These are phyloP conservation scores for Plantago major DNA, from an alignment of 257 asterid species.

Conservation along the genomic window DNA sequence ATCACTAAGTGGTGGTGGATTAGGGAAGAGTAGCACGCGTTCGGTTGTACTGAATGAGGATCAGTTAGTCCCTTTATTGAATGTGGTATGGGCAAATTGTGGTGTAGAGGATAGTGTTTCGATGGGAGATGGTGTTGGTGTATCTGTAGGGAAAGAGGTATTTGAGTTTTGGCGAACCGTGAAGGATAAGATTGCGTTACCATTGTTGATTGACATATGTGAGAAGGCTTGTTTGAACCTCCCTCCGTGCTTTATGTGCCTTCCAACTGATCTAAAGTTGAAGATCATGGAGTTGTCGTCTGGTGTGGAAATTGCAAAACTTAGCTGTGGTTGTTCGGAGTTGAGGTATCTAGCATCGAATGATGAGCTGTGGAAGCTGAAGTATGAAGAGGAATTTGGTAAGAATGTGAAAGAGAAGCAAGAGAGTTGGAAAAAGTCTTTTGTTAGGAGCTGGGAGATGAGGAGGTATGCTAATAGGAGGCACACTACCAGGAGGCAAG, in stretches of 20 bases:
- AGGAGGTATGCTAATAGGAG: constrained; percentile 23
- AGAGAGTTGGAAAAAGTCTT: constrained; percentile 61
- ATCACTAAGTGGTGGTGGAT: constrained; percentile 30
- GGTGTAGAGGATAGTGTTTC: constrained; percentile 36
- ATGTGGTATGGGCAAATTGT: constrained; percentile 81
- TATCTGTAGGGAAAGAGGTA: constrained; percentile 59
- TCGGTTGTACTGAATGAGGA: constrained; percentile 52
- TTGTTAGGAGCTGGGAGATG: constrained; percentile 34
- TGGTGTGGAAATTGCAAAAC: constrained; percentile 65
- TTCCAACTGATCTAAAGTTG: constrained; percentile 75
- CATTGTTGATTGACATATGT: constrained; percentile 75
- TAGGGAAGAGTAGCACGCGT: constrained; percentile 21
- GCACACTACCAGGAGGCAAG: constrained; percentile 17
- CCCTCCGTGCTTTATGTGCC: constrained; percentile 76
- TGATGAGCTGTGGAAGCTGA: constrained; percentile 76
- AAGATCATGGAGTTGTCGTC: constrained; percentile 58
- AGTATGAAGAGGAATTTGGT: constrained; percentile 48
- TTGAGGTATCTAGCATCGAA: constrained; percentile 52
- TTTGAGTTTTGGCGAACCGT: constrained; percentile 67
- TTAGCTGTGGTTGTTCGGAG: constrained; percentile 56
- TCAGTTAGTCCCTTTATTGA: constrained; percentile 55
- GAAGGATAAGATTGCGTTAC: constrained; percentile 73
- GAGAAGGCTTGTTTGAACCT: constrained; percentile 59
- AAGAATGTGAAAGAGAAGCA: constrained; percentile 20
- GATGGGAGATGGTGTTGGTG: constrained; percentile 22